Evolutionary conservation across 2,329 filamentous ascomycete genomes (phyloP).

Genomic region (Claviceps africana): DNA sequence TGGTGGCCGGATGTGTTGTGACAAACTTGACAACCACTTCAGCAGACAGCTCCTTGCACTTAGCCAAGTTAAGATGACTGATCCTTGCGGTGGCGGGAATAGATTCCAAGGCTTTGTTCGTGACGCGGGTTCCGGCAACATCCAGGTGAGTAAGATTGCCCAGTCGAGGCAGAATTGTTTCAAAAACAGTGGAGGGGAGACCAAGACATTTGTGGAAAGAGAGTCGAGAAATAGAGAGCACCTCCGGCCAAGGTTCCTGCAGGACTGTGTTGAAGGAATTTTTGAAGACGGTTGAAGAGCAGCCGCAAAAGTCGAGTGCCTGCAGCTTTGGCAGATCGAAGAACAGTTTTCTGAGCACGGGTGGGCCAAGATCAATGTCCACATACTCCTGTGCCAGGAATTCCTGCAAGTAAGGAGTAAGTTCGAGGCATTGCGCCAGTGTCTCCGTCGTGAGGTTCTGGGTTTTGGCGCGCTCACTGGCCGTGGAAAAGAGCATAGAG

Average conservation of each 20-base stretch:
- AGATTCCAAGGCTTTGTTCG: constrained; percentile 52
- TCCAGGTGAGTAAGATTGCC: constrained; percentile 61
- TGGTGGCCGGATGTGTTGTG: constrained; percentile 54
- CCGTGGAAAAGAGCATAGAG: constrained; percentile 59
- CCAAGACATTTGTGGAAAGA: constrained; percentile 69
- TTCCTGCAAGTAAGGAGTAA: constrained; percentile 62
- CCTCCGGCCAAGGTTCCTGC: constrained; percentile 35
- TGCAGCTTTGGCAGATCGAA: constrained; percentile 48
- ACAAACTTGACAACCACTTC: constrained; percentile 56
- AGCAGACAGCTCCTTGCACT: constrained; percentile 57
- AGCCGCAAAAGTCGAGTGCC: constrained; percentile 65
- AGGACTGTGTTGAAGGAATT: constrained; percentile 47
- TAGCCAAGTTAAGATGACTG: constrained; percentile 65
- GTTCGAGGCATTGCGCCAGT: constrained; percentile 53
- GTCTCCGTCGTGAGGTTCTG: constrained; percentile 64
- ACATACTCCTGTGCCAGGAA: constrained; percentile 71
- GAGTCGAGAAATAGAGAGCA: constrained; percentile 49
- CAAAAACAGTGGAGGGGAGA: constrained; percentile 52
- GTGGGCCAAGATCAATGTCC: constrained; percentile 57
- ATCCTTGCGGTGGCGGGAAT: constrained; percentile 59
- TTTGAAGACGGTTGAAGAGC: constrained; percentile 54
- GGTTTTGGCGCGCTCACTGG: constrained; percentile 59
- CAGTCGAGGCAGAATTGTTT: constrained; percentile 57
- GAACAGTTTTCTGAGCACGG: constrained; percentile 58
- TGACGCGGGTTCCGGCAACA: constrained; percentile 64